A percentile compares a stretch with the other conserved stretches of the same genome.
Evolutionary conservation across 352 stramenopile genomes (phyloP).

Genomic region (Phytophthora sojae): DNA sequence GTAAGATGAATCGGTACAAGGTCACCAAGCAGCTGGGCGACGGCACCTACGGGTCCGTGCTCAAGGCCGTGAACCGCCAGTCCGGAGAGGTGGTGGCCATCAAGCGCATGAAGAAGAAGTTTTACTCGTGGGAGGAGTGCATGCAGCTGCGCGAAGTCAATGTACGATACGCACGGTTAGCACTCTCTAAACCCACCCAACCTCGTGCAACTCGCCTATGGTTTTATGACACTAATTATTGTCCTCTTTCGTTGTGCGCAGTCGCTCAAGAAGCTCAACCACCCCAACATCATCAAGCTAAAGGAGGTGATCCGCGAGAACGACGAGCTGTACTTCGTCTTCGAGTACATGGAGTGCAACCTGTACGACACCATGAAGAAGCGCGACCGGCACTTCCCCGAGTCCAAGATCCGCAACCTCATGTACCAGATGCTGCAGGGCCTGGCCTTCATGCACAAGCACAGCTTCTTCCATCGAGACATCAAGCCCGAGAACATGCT

Average conservation of each 20-base stretch:
- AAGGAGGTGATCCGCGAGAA: conserved; percentile 99
- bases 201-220: no score
- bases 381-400: conserved; percentile 87
- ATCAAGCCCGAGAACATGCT: conserved; percentile 99
- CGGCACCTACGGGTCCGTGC: conserved; percentile 95
- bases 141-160: conserved; percentile 98
- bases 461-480: conserved; percentile 99
- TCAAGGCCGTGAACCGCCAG: conserved; percentile 95
- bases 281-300: conserved; percentile 98
- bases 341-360: conserved; percentile 99
- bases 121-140: conserved; percentile 96
- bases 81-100: conserved; percentile 95
- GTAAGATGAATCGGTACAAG: conserved; percentile 93
- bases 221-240: conserved; percentile 4
- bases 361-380: conserved; percentile 98
- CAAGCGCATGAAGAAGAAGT: conserved; percentile 99
- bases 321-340: conserved; percentile 98
- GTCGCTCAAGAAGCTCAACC: conserved; percentile 95
- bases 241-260: conserved; percentile 33
- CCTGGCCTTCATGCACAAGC: conserved; percentile 98
- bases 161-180: conserved; percentile 64
- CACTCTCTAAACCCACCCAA: neutral
- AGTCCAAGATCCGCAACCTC: conserved; percentile 97
- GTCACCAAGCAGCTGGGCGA: conserved; percentile 96
- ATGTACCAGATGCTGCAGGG: conserved; percentile 98